Base-by-base conservation (phyloP, 768 basidiomycete species). In the Pholiota molesta region DNA sequence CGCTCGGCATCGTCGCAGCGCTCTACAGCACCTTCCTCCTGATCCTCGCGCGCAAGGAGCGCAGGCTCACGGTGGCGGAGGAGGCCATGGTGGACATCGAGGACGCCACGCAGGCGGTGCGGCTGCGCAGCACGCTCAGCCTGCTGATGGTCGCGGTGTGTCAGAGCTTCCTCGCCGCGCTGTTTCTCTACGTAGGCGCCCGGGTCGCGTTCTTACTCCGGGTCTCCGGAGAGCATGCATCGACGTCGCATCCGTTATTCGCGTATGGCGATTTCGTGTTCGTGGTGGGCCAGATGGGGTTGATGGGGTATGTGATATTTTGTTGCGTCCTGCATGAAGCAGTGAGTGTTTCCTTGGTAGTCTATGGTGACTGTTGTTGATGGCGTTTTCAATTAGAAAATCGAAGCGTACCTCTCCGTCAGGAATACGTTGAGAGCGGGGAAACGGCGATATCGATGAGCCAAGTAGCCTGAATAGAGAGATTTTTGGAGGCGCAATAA, bases 1-100 rank as follows among this genome's bases (percentile, higher is more conserved):
- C 56, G 10, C 31, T 49, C 16, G 53, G 52, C 17, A 17, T 31
- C 13, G 39, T 42, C 19, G 21, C 47, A 26, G 14, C 62, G 13
- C 56, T 64, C 44, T 64, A 64, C 37, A 49, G 55, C 29, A 21
- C 21, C 1, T 58, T 53, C n/a, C 55, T 67, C 19, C 61, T 67
- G n/a, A 35, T 62, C 21, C 52, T 67, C 13, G 52, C 61, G 11
- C 52, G 49, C 21, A 62, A 60, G 29, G 63, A 67, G 44, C 29
- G 52, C 21, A 53, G 26, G 47, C 47, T 59, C 21, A 28, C 49
- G 13, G 21, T 28, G 2, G 31, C 45, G 8, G 58, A 51, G 23
- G 49, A 44, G 37, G 31, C 10, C 35, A 21, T 39, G 16, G 58
- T 37, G 13, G 58, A 33, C 17, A 35, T 55, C 29, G 53, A 55